phyloP scores from a whole-genome alignment of 1,284 basidiomycete species.

The Lignosus rhinocerotis region DNA sequence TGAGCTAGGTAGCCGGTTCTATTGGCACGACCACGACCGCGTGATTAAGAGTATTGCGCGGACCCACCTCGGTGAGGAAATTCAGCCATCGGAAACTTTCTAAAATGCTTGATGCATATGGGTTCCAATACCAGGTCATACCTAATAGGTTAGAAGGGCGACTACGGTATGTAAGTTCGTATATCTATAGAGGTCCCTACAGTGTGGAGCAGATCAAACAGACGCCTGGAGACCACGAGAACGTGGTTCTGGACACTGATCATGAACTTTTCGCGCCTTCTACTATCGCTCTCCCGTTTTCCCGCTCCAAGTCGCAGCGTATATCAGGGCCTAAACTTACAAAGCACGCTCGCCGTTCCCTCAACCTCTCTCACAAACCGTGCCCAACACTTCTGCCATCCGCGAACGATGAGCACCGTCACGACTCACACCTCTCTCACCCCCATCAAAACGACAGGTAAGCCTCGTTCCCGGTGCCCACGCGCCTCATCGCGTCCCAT shows the following conservation, averaged over 20 bases:
- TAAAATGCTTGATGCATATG: too few species aligned
- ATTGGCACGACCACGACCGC: too few species aligned
- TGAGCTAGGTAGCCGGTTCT: too few species aligned
- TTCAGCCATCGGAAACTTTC: too few species aligned
- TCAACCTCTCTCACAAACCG: background rate
- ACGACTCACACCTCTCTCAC: conserved; percentile 53
- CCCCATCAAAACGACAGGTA: conserved; percentile 56
- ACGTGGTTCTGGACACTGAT: background rate
- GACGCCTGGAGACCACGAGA: too few species aligned
- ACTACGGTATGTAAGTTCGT: too few species aligned
- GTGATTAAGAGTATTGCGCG: too few species aligned
- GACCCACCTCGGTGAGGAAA: too few species aligned
- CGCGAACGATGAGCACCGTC: conserved; percentile 38
- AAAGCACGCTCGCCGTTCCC: background rate
- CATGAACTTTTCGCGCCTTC: conserved; percentile 1
- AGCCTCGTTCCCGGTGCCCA: conserved; percentile 18
- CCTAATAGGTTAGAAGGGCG: too few species aligned
- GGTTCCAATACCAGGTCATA: too few species aligned
- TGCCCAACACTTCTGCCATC: background rate
- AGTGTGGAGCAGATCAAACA: too few species aligned
- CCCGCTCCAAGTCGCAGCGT: background rate
- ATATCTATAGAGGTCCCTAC: too few species aligned
- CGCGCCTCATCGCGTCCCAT: background rate
- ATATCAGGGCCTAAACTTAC: background rate
- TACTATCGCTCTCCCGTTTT: background rate